Conservation (phyloP, 495 filamentous ascomycete species). For the Neurospora sp. region DNA sequence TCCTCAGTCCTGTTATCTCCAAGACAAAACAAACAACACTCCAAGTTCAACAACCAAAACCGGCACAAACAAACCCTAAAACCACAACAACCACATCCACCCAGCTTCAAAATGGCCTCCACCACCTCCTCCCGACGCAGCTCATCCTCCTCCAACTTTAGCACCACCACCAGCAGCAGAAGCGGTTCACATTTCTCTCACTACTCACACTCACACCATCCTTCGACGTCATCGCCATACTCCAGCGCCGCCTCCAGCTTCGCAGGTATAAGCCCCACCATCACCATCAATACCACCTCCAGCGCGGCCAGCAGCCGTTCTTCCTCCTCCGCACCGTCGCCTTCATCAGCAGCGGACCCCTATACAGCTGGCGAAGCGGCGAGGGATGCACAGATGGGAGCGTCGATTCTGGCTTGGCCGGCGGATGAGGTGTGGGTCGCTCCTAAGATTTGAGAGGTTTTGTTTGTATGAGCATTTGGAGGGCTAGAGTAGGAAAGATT, state of each 20-base stretch:
- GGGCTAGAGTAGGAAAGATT: too few species aligned
- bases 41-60: not conserved
- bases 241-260: not conserved
- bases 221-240: not conserved
- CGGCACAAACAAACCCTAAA: not conserved
- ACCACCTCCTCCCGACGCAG: not conserved
- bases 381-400: constrained; percentile 14
- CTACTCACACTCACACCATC: not conserved
- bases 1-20: not conserved
- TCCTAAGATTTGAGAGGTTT: not conserved
- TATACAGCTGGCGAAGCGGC: constrained; percentile 22
- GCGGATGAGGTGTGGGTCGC: constrained; percentile 14
- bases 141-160: not conserved
- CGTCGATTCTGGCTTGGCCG: constrained; percentile 21
- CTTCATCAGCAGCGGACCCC: not conserved
- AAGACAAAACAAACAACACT: not conserved
- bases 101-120: not conserved
- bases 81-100: not conserved
- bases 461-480: too few species aligned
- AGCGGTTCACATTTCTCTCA: not conserved
- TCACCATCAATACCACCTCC: not conserved
- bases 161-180: not conserved
- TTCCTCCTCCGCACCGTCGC: not conserved
- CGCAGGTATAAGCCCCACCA: not conserved
- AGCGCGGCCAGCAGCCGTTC: not conserved